Conservation (phyloP, 768 basidiomycete species). For the Mycena leptocephala region DNA sequence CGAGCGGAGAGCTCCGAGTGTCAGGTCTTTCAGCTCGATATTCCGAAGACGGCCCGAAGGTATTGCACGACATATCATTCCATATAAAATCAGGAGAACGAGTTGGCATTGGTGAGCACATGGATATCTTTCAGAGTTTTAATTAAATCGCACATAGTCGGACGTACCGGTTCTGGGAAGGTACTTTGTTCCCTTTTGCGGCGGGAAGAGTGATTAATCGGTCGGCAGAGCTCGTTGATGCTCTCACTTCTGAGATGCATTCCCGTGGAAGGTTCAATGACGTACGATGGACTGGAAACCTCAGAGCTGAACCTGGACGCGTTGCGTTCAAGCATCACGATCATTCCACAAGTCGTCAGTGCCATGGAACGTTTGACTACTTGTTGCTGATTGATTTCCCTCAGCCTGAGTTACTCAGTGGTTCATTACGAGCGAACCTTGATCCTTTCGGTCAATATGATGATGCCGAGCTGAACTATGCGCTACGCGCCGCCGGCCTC, state of each 20-base stretch:
- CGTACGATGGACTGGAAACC: constrained; percentile 60
- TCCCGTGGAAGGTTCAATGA: constrained; percentile 47
- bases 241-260: constrained; percentile 67
- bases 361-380: not conserved
- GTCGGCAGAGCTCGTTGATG: constrained; percentile 65
- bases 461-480: constrained; percentile 55
- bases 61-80: constrained; percentile 46
- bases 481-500: constrained; percentile 53
- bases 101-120: constrained; percentile 56
- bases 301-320: constrained; percentile 60
- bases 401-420: constrained; percentile 56
- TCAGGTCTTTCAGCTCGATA: constrained; percentile 60
- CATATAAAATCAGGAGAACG: constrained; percentile 62
- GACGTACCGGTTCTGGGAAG: constrained; percentile 43
- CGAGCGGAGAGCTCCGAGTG: constrained; percentile 59
- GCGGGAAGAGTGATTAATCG: not conserved
- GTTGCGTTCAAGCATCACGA: constrained; percentile 61
- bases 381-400: constrained; percentile 22
- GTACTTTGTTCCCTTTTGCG: constrained; percentile 25
- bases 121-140: constrained; percentile 37
- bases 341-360: constrained; percentile 53
- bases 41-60: constrained; percentile 38
- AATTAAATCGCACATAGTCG: constrained; percentile 31
- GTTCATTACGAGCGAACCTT: constrained; percentile 61
- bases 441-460: constrained; percentile 65